phyloP scores from a whole-genome alignment of 345 rosid genomes.

The Combretum micranthum region DNA sequence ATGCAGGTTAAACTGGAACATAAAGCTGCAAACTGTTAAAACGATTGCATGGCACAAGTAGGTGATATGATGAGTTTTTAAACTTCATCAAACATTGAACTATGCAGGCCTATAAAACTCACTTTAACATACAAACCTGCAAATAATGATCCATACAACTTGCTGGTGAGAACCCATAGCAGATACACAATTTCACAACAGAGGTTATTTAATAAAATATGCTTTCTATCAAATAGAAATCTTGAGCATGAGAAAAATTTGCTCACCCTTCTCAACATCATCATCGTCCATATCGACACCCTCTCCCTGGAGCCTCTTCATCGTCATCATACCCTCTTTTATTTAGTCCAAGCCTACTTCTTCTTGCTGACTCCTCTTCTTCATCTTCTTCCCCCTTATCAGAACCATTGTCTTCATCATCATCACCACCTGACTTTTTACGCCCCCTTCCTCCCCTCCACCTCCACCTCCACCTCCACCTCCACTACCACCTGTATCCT shows the following conservation, averaged over 20 bases:
- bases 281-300: constrained; percentile 93
- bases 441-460: constrained; percentile 74
- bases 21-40: no score
- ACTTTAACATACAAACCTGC: no score
- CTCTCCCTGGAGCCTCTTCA: constrained; percentile 90
- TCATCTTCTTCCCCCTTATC: constrained; percentile 94
- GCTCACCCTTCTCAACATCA: constrained; percentile 87
- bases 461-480: constrained; percentile 18
- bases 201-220: not conserved
- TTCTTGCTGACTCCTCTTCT: constrained; percentile 83
- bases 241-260: not conserved
- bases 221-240: no score
- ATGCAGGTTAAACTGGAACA: no score
- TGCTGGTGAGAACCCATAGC: not conserved
- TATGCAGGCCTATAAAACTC: no score
- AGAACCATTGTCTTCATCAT: constrained; percentile 81
- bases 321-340: constrained; percentile 71
- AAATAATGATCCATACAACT: no score
- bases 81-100: no score
- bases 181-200: not conserved
- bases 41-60: no score
- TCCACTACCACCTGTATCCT: constrained; percentile 30
- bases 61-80: no score
- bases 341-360: constrained; percentile 78
- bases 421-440: constrained; percentile 59